phyloP scores from a whole-genome alignment of 305 asterid species.

The Salvia sclarea region DNA sequence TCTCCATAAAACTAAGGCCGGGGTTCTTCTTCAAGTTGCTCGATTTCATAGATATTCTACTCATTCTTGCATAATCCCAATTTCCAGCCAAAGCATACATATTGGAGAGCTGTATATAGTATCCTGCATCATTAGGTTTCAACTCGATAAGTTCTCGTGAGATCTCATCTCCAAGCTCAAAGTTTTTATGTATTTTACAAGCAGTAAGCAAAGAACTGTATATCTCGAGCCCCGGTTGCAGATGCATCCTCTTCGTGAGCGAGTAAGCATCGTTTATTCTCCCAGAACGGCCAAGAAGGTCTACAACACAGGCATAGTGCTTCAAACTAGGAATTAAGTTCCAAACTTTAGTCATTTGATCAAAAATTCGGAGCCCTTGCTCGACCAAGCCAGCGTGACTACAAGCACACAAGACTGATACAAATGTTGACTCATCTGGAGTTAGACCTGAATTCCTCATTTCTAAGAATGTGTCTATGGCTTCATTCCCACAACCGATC shows the following conservation, averaged over 20 bases:
- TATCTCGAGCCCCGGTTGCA: constrained; percentile 41
- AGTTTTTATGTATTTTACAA: constrained; percentile 45
- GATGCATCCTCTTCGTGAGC: constrained; percentile 39
- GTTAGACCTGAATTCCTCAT: constrained; percentile 40
- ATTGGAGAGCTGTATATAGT: constrained; percentile 50
- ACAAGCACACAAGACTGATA: constrained; percentile 54
- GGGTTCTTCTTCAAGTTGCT: constrained; percentile 47
- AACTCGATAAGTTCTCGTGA: constrained; percentile 40
- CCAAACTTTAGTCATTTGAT: constrained; percentile 46
- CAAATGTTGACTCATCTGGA: constrained; percentile 53
- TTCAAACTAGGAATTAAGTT: constrained; percentile 43
- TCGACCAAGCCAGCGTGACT: constrained; percentile 49
- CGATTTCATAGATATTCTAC: constrained; percentile 36
- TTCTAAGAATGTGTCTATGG: constrained; percentile 38
- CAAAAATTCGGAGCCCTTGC: constrained; percentile 52
- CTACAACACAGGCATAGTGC: constrained; percentile 58
- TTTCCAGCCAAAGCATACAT: constrained; percentile 56
- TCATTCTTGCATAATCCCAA: constrained; percentile 41
- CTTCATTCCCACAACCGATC: constrained; percentile 47
- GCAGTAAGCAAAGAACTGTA: constrained; percentile 53
- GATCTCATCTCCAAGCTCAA: constrained; percentile 47
- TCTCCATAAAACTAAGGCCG: constrained; percentile 49
- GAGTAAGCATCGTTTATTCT: constrained; percentile 46
- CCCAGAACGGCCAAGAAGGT: constrained; percentile 64
- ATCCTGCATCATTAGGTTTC: constrained; percentile 55